These are phyloP conservation scores for Phlebiopsis flavidoalba DNA, from an alignment of 768 basidiomycete species.

Conservation along the genomic window DNA sequence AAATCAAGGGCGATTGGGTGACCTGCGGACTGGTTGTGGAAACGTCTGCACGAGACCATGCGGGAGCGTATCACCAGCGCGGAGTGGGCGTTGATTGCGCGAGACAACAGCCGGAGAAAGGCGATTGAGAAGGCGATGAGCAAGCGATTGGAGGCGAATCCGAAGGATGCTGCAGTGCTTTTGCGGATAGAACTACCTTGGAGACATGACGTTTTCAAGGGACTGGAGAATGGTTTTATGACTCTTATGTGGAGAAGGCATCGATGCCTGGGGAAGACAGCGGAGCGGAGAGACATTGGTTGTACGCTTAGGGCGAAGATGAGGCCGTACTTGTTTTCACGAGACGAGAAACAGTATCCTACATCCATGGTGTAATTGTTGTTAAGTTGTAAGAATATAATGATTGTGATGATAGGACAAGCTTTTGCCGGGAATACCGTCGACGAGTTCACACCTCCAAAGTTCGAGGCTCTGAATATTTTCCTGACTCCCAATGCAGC, in stretches of 20 bases:
- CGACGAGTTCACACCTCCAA: too few species aligned
- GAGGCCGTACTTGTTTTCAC: neutral
- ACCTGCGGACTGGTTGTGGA: constrained; percentile 55
- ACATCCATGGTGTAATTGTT: too few species aligned
- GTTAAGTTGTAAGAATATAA: too few species aligned
- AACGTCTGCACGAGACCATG: constrained; percentile 42
- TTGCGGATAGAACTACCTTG: constrained; percentile 65
- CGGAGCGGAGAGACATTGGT: constrained; percentile 60
- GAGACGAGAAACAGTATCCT: too few species aligned
- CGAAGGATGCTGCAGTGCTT: constrained; percentile 29
- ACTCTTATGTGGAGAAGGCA: constrained; percentile 47
- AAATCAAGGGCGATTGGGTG: constrained; percentile 38
- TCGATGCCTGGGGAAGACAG: constrained; percentile 39
- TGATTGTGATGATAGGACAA: too few species aligned
- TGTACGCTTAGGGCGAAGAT: constrained; percentile 39
- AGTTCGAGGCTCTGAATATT: too few species aligned
- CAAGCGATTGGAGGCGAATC: constrained; percentile 33
- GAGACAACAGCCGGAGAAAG: constrained; percentile 38
- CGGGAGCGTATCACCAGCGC: constrained; percentile 55
- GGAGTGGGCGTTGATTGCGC: constrained; percentile 57
- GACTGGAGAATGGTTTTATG: constrained; percentile 57
- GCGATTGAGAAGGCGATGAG: constrained; percentile 46
- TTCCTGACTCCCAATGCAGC: too few species aligned
- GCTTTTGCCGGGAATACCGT: too few species aligned
- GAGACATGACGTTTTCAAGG: constrained; percentile 55